Base-by-base conservation (phyloP, 306 rosid genomes). In the Pterocarpus santalinus region DNA sequence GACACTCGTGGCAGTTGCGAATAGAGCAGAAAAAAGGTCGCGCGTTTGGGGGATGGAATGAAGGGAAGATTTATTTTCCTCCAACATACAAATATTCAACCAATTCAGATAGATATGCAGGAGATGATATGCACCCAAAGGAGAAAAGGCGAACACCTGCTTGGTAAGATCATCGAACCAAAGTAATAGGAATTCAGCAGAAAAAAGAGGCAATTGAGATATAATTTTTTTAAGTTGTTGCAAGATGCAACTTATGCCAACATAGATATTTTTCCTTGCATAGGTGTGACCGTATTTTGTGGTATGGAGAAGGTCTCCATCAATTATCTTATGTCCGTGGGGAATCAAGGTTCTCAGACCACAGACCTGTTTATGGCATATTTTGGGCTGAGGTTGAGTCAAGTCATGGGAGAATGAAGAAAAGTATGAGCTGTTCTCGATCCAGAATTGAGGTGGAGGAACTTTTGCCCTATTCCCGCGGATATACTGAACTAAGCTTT, bases 101-200 rank as follows among this genome's bases (percentile, higher is more conserved):
- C 7, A 96, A 96, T 76, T 96, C 99, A 60, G 99, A 96, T 82
- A 83, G 99, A 87, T 96, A 96, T 78, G 89, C 97, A 0, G 99
- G 99, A 55, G 98, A 86, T 82, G 97, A 92, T 33, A 90, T 89
- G 96, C 97, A 91, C 73, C 98, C 98, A 2, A 93, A 96, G 82
- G 99, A 96, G 84, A 96, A 96, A 86, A 92, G 99, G 58, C 87
- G 99, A 85, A 96, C 97, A 65, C 99, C 99, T 41, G 99, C 99
- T 70, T 96, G 99, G 99, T 96, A 85, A 89, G 87, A 84, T 82
- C 64, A 61, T 74, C 16, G 22, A 47, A 73, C 56, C 85, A 36
- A 72, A 65, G 7, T 76, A 17, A 22, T 28, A 65, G 56, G 3
- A 80, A n/a, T 32, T 70, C 38, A 77, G 75, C 41, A 22, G 35